A percentile compares a stretch with the other conserved stretches of the same genome.
Conservation (phyloP, 352 stramenopile genomes). For the Globisporangium spiculum region DNA sequence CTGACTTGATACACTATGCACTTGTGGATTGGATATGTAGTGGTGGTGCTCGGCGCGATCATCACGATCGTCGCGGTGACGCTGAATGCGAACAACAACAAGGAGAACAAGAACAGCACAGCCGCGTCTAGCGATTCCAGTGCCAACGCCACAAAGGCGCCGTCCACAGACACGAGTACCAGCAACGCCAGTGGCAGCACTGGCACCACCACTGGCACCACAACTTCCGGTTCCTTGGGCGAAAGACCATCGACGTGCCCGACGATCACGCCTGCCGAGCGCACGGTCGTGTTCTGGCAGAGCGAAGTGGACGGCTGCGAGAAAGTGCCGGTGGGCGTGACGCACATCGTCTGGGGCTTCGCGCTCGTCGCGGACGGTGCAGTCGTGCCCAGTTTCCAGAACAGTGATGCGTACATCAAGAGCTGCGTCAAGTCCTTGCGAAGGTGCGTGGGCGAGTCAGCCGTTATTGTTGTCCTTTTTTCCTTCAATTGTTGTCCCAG, state of each 20-base stretch:
- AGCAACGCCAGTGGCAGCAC: conserved; percentile 10
- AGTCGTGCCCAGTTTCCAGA: conserved; percentile 59
- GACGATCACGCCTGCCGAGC: conserved; percentile 38
- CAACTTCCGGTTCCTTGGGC: not conserved
- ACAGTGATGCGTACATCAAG: conserved; percentile 47
- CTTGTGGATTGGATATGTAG: conserved; percentile 6
- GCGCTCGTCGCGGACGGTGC: conserved; percentile 52
- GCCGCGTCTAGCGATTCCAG: not conserved
- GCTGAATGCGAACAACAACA: conserved; percentile 25
- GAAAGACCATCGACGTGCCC: conserved; percentile 22
- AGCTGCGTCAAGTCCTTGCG: conserved; percentile 58
- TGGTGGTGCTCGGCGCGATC: conserved; percentile 33
- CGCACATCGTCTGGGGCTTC: conserved; percentile 74
- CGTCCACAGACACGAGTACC: not conserved
- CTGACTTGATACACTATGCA: not conserved
- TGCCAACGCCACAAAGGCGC: not conserved
- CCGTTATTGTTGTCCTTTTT: not conserved
- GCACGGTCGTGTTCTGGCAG: conserved; percentile 79
- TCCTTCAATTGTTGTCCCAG: not conserved
- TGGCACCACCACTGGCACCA: not conserved
- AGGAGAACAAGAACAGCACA: conserved; percentile 4
- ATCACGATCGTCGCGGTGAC: conserved; percentile 40
- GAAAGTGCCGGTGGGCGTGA: conserved; percentile 59
- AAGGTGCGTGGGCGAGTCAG: conserved; percentile 13
- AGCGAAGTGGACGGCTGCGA: conserved; percentile 73